Evolutionary conservation across 306 rosid genomes (phyloP).

Genomic region (Malus fusca): DNA sequence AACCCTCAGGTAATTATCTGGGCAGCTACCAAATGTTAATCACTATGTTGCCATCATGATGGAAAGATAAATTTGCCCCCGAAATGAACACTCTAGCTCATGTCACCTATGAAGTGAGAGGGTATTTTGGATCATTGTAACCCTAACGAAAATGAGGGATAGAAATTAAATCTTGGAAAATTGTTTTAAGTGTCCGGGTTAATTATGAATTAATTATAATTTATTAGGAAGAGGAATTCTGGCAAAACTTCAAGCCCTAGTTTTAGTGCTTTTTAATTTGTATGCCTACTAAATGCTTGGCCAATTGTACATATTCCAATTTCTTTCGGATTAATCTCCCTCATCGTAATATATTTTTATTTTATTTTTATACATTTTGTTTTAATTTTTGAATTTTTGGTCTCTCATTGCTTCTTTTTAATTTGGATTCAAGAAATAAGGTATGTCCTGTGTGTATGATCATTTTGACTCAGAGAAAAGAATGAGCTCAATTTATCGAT

Average conservation of each 20-base stretch:
- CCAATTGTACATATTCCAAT: background rate
- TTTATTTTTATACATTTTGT: background rate
- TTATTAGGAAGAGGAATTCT: constrained; percentile 22
- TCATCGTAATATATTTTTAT: background rate
- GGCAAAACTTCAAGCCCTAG: constrained; percentile 17
- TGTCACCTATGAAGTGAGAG: background rate
- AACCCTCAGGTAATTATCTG: background rate
- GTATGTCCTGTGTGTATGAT: too few relatives aligned
- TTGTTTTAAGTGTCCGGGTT: background rate
- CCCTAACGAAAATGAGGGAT: background rate
- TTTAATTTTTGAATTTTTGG: background rate
- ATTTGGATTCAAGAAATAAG: background rate
- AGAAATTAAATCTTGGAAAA: background rate
- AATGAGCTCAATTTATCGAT: background rate
- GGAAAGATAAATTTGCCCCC: background rate
- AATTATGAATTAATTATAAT: constrained; percentile 11
- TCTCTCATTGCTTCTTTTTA: background rate
- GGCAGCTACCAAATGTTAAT: background rate
- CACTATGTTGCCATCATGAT: background rate
- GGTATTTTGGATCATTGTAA: background rate
- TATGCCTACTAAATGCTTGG: constrained; percentile 12
- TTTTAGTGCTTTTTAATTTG: background rate
- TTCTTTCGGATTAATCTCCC: background rate
- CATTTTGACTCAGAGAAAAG: too few relatives aligned
- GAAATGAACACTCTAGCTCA: background rate